Evolutionary conservation across 306 rosid species (phyloP).

Genomic region (Casuarina equisetifolia): DNA sequence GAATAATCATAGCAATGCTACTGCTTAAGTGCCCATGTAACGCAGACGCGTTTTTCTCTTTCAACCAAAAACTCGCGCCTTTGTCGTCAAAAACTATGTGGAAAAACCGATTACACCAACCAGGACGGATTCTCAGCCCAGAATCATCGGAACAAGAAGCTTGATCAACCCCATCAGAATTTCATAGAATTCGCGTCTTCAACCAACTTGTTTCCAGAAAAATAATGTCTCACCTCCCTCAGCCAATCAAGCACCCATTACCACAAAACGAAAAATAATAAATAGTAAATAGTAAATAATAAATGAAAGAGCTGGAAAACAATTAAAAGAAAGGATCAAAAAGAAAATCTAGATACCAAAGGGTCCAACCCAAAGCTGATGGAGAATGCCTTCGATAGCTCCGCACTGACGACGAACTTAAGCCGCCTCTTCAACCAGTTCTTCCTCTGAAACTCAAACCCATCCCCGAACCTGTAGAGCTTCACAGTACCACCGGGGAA

Average conservation of each 20-base stretch:
- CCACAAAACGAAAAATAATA: neutral
- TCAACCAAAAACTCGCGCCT: neutral
- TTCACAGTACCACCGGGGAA: slow-evolving; percentile 27
- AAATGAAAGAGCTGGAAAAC: neutral
- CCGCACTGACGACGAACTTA: slow-evolving; percentile 64
- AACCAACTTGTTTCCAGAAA: neutral
- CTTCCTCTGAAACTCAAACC: slow-evolving; percentile 44
- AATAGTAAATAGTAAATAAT: neutral
- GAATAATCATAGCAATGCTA: neutral
- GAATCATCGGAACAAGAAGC: neutral
- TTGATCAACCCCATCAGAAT: slow-evolving; percentile 5
- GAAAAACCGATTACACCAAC: neutral
- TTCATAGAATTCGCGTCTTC: neutral
- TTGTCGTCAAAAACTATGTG: neutral
- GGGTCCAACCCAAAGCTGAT: slow-evolving; percentile 55
- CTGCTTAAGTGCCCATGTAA: neutral
- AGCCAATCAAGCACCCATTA: neutral
- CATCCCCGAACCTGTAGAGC: slow-evolving; percentile 35
- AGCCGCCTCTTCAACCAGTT: slow-evolving; percentile 42
- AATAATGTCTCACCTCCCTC: neutral
- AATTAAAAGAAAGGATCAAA: neutral
- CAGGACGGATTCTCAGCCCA: slow-evolving; percentile 3
- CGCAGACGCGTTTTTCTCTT: neutral
- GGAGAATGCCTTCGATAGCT: slow-evolving; percentile 55
- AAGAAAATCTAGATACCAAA: slow-evolving; percentile 47